Evolutionary conservation across 306 rosid genomes (phyloP), one percentile per base, ranked within the genome.

Genomic region (Vigna angularis): DNA sequence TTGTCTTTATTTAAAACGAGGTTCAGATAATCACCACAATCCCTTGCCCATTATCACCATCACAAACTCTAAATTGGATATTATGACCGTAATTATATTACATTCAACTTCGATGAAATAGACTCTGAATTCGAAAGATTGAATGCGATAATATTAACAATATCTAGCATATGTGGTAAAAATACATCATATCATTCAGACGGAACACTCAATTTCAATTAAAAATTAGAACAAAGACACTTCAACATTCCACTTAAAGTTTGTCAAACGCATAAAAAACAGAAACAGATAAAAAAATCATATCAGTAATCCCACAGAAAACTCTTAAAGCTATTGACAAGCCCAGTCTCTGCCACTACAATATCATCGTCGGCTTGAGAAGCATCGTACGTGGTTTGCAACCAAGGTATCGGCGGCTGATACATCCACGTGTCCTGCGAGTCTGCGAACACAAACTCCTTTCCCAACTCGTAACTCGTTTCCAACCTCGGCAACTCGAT

Each of bases 401-500:
- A 42, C 91, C 91, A 86, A 10, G 69, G 66, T 12, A 81, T 15
- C 14, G 96, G 91, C 57, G 90, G 90, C 16, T 87, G 89, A 42
- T 84, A 87, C 74, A 85, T 78, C 96, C 98, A 94, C 0, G 86
- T 71, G 14, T 91, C 89, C 5, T 72, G 86, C 6, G 87, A 79
- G 36, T 94, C 97, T 14, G 86, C 57, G 3, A 73, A 89, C 48
- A 94, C 88, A 36, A 92, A 88, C 80, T 92, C 93, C 11, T 75
- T 85, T 1, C 66, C 68, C 61, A 71, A 63, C 70, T 85, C 87
- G 34, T 78, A 80, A 66, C 81, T 75, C 2, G 88, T 76, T n/a
- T 86, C 96, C 56, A 95, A 81, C 16, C 78, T 86, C 2, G 97
- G 98, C 50, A 95, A 55, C 83, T 90, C 84, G 0, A 92, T 91